Conservation (phyloP, 2,329 filamentous ascomycete species). For the Colletotrichum lupini region DNA sequence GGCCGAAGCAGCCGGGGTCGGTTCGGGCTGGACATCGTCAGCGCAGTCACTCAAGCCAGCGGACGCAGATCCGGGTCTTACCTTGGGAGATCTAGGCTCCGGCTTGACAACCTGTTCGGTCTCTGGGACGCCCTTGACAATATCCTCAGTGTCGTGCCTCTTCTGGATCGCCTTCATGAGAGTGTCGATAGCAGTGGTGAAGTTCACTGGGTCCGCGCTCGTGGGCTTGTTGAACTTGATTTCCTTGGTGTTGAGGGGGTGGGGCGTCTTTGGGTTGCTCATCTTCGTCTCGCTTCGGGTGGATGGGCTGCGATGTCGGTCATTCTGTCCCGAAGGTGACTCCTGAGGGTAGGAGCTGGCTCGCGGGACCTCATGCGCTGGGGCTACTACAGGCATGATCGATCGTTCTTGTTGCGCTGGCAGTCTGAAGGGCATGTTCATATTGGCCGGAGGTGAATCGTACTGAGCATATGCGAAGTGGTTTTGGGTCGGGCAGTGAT, state of each 20-base stretch:
- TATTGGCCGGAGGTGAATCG: constrained; percentile 47
- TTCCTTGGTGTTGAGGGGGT: constrained; percentile 48
- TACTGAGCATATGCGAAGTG: constrained; percentile 58
- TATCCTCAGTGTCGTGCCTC: constrained; percentile 59
- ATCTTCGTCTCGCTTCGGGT: constrained; percentile 27
- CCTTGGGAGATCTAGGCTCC: constrained; percentile 23
- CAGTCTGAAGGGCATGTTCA: constrained; percentile 47
- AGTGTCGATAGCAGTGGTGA: constrained; percentile 85
- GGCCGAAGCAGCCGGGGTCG: neutral
- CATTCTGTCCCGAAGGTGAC: constrained; percentile 13
- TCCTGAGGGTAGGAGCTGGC: constrained; percentile 33
- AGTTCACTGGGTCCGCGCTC: constrained; percentile 65
- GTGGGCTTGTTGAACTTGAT: constrained; percentile 59
- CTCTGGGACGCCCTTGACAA: constrained; percentile 38
- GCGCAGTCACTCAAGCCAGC: neutral
- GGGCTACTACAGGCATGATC: constrained; percentile 16
- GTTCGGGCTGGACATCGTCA: neutral
- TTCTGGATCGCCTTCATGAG: constrained; percentile 90
- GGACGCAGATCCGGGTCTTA: neutral
- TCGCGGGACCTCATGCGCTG: constrained; percentile 24
- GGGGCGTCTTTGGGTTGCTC: constrained; percentile 29
- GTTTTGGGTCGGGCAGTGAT: constrained; percentile 53
- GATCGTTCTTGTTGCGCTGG: constrained; percentile 43
- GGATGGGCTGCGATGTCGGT: constrained; percentile 31
- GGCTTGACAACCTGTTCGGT: constrained; percentile 27